A percentile compares a stretch with the other conserved stretches of the same genome.
These are phyloP conservation scores for Hymenoscyphus fraxineus DNA, from an alignment of 2,329 filamentous ascomycete species.

Conservation along the genomic window DNA sequence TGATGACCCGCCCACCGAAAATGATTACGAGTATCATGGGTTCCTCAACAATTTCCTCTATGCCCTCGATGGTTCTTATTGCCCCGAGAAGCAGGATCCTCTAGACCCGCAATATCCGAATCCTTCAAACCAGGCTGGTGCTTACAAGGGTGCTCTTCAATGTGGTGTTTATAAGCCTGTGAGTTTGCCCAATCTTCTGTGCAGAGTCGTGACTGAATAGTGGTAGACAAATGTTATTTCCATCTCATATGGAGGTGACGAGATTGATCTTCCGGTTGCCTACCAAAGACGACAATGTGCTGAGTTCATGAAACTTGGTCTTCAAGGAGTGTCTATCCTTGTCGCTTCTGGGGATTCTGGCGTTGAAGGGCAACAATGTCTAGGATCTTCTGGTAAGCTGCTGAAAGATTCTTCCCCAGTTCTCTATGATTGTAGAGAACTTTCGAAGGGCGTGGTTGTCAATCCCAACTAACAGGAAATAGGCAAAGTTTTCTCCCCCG, in stretches of 20 bases:
- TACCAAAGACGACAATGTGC: conserved; percentile 61
- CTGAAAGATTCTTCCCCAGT: not conserved
- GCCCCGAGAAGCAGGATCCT: conserved; percentile 26
- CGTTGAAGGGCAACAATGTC: conserved; percentile 24
- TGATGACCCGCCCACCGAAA: conserved; percentile 40
- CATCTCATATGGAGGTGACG: conserved; percentile 59
- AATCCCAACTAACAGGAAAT: not conserved
- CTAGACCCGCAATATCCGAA: conserved; percentile 17
- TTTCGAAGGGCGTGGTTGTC: not conserved
- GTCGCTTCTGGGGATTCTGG: conserved; percentile 58
- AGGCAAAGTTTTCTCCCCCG: conserved; percentile 37
- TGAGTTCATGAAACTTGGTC: conserved; percentile 60
- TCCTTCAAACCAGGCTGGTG: conserved; percentile 7
- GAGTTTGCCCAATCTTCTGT: not conserved
- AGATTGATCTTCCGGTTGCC: conserved; percentile 56
- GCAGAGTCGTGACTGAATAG: not conserved
- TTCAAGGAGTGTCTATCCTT: conserved; percentile 59
- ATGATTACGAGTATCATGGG: conserved; percentile 37
- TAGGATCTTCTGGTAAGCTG: conserved; percentile 14
- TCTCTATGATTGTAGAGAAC: not conserved
- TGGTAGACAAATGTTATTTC: conserved; percentile 49
- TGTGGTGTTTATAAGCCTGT: conserved; percentile 36
- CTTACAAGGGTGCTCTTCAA: conserved; percentile 22
- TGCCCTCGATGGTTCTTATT: conserved; percentile 47
- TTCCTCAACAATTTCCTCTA: conserved; percentile 48